Evolutionary conservation across 1,139 yeast genomes (phyloP), one percentile per base, ranked within the genome.

Genomic region (Chernovozyma sophiae-reginae): DNA sequence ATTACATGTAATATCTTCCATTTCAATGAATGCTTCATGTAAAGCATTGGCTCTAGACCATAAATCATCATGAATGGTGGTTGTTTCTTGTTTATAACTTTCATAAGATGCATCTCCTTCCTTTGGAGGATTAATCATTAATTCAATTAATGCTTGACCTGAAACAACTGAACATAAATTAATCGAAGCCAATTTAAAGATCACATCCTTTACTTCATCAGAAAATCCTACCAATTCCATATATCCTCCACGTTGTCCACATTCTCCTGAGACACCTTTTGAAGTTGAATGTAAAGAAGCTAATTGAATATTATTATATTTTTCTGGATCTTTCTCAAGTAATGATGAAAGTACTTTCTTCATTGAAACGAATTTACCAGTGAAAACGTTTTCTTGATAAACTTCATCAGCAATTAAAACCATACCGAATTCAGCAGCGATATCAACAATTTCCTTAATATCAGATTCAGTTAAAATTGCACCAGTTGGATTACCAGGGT

Each of bases 211-310:
- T 14, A 90, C 82, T 34, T 83, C 90, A 4, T 70, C 69, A 19
- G 74, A 66, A 61, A 92, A 86, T 1, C 96, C 96, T 13, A 81
- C 76, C 12, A 90, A 66, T 62, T 92, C 98, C 95, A 92, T 86
- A 69, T 90, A 94, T 4, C 99, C 98, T 52, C 97, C 98, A 63
- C 98, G 81, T 67, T 92, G 98, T 41, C 98, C 98, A 72, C 98
- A 92, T 65, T 92, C 98, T 42, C 98, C 99, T 49, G 89, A 77
- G 53, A 89, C 86, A 57, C 98, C 98, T 65, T 92, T 92, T 15
- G 97, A 90, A 28, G 95, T 89, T 13, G 97, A 89, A 60, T 92
- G 97, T 47, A 92, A 69, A 2, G 97, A 90, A 2, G 95, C 97
- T 44, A 94, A 73, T 55, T 89, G 96, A 31, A 92, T 94, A 42